Conservation (phyloP, 2,329 filamentous ascomycete genomes). For the Aspergillus sclerotialis region DNA sequence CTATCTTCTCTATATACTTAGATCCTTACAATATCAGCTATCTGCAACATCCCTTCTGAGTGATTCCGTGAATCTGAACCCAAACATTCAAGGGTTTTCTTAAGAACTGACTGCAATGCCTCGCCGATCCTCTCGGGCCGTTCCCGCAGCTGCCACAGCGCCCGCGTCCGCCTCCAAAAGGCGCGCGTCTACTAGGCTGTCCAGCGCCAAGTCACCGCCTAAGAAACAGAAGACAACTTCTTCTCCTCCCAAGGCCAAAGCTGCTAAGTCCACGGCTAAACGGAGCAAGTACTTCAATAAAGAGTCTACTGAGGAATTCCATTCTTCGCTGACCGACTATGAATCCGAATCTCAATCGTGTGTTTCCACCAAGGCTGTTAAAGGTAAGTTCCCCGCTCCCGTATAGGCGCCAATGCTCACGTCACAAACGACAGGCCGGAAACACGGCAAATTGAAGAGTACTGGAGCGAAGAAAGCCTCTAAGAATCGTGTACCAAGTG, state of each 20-base stretch:
- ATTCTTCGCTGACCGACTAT: no score
- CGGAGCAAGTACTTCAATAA: slow-evolving; percentile 48
- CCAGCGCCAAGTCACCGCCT: slow-evolving; percentile 17
- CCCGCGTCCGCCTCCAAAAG: slow-evolving; percentile 24
- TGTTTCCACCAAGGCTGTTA: slow-evolving; percentile 7
- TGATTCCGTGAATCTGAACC: no score
- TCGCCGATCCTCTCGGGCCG: slow-evolving; percentile 32
- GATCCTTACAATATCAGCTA: no score
- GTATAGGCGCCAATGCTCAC: neutral
- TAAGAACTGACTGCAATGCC: no score
- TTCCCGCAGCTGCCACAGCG: slow-evolving; percentile 23
- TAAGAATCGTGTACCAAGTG: slow-evolving; percentile 58
- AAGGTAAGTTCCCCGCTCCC: slow-evolving; percentile 5
- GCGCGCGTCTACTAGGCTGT: slow-evolving; percentile 27
- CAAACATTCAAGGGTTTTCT: no score
- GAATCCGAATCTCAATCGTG: slow-evolving; percentile 26
- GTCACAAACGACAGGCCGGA: neutral
- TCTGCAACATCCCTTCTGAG: no score
- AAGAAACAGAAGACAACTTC: slow-evolving; percentile 27
- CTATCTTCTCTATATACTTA: no score
- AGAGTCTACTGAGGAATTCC: slow-evolving; percentile 27
- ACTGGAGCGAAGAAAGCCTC: neutral
- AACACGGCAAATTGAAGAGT: neutral
- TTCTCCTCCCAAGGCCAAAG: slow-evolving; percentile 8
- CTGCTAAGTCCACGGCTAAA: slow-evolving; percentile 34